Evolutionary conservation across 768 basidiomycete genomes (phyloP), one percentile per base, ranked within the genome.

Genomic region (Saitozyma podzolica): DNA sequence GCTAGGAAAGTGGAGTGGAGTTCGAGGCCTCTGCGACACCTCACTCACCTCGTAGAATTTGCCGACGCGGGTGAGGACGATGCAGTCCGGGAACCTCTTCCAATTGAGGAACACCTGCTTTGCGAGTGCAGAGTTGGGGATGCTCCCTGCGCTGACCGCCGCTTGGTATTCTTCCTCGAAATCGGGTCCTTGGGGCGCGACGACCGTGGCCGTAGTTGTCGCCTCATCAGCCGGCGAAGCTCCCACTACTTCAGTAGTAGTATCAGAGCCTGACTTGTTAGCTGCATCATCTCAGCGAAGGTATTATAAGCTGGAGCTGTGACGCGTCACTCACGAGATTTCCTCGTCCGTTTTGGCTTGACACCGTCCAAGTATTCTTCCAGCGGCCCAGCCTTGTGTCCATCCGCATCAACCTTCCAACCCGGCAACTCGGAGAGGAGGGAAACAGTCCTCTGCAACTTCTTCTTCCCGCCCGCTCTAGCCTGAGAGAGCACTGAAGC

Each of bases 21-120:
- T 29, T 2, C 5, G 29, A 29, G 5, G 13, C 51, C 51, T n/a
- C n/a, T 37, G 3, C 40, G 13, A 39, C 40, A 52, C 45, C n/a
- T 45, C 17, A 59, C 81, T 47, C 76, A 91, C 94, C 85, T 97
- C 94, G 74, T 95, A 97, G 78, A 97, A 97, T 70, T 92, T 88
- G 13, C 94, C 94, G 10, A 97, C 92, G 57, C 91, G 86, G 8
- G 93, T 97, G 16, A 98, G 84, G 29, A 97, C 82, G 39, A 96
- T 83, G 74, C 92, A 94, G 69, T 93, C 89, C 19, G 94, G 89
- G 73, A 92, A 96, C 52, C 81, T 85, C 47, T 82, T 80, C 17
- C 89, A 82, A 72, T 96, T 92, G 29, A 84, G 79, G 65, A 85
- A 82, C 40, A 97, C 88, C 66, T 87, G 88, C 50, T 76, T 83